These are phyloP conservation scores for Triglochin maritima DNA, from an alignment of 106 monocot species.

Conservation along the genomic window DNA sequence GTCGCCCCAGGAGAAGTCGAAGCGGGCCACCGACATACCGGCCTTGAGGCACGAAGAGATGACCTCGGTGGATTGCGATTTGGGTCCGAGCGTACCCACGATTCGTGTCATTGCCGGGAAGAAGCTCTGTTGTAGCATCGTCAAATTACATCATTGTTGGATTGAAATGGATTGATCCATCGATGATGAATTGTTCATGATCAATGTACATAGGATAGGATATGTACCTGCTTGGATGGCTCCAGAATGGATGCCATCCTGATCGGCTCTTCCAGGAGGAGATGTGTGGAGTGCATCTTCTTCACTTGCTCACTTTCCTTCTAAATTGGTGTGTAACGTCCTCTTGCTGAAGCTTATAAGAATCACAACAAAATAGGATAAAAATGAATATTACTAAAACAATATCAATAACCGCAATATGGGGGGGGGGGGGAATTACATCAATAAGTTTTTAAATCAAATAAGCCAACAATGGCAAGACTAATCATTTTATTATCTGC, in stretches of 20 bases:
- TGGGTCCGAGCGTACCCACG: conserved; percentile 93
- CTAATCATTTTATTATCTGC: too few species aligned
- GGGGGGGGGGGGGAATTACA: too few species aligned
- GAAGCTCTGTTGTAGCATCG: conserved; percentile 45
- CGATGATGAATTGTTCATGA: not conserved
- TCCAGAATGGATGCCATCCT: conserved; percentile 98
- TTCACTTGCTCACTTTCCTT: too few species aligned
- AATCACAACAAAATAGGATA: too few species aligned
- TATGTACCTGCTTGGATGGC: conserved; percentile 69
- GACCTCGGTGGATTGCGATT: conserved; percentile 72
- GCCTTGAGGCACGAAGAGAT: conserved; percentile 92
- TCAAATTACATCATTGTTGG: not conserved
- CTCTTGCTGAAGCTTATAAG: too few species aligned
- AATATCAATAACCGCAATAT: too few species aligned
- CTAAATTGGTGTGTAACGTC: too few species aligned
- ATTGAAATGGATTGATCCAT: not conserved
- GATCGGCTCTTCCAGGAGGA: conserved; percentile 94
- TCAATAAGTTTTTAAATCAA: too few species aligned
- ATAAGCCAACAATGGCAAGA: too few species aligned
- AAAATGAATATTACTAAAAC: too few species aligned
- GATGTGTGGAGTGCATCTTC: conserved; percentile 71
- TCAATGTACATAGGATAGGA: not conserved
- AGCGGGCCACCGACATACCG: conserved; percentile 96
- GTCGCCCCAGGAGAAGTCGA: conserved; percentile 96
- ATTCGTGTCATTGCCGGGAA: conserved; percentile 99